Conservation (phyloP, 768 basidiomycete species). For the Tulasnella sp. region DNA sequence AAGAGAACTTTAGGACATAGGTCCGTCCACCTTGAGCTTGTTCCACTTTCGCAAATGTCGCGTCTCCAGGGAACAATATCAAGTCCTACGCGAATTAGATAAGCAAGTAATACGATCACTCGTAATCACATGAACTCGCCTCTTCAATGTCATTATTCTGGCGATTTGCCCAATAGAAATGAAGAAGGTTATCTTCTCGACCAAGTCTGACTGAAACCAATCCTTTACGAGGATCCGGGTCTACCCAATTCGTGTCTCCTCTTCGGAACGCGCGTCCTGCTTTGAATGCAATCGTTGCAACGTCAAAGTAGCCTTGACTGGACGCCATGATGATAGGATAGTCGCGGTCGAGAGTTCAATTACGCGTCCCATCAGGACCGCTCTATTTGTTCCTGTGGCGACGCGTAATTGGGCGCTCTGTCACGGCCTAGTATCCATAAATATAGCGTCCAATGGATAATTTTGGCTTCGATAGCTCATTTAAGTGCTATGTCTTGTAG, state of each 20-base stretch:
- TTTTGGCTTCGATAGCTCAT: no score
- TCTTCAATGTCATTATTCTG: constrained; percentile 48
- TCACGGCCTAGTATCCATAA: no score
- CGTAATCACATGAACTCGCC: constrained; percentile 27
- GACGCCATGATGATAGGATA: no score
- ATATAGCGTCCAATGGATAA: no score
- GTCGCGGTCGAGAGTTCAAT: no score
- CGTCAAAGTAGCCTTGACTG: no score
- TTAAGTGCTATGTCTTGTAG: no score
- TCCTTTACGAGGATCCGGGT: constrained; percentile 56
- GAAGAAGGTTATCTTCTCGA: constrained; percentile 57
- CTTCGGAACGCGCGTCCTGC: constrained; percentile 67
- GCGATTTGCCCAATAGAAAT: constrained; percentile 71
- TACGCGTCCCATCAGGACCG: no score
- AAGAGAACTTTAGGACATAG: constrained; percentile 84
- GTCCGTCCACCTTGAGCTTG: constrained; percentile 55
- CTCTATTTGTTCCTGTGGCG: no score
- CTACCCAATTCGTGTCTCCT: constrained; percentile 52
- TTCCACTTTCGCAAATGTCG: constrained; percentile 60
- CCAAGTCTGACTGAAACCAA: constrained; percentile 48
- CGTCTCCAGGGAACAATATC: constrained; percentile 79
- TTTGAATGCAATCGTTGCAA: constrained; percentile 35
- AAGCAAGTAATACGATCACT: not conserved
- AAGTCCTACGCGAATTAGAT: constrained; percentile 43
- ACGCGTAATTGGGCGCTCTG: no score